Conservation (phyloP, 163 green algal genomes). For the Scenedesmus sp. region DNA sequence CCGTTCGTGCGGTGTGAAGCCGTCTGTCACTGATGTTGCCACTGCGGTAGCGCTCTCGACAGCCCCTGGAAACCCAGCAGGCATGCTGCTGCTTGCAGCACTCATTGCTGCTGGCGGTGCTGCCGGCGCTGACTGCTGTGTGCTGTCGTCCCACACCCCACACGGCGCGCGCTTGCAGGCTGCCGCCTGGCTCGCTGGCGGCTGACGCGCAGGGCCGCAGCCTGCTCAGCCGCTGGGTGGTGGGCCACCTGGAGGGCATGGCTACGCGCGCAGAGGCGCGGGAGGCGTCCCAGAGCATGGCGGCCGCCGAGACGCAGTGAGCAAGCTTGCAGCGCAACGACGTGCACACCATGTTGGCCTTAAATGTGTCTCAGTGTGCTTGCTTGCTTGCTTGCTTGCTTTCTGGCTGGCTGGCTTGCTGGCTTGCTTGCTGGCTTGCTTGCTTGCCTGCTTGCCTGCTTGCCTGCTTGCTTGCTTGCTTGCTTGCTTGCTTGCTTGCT, state of each 20-base stretch:
- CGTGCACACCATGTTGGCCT: neutral
- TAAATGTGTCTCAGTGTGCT: neutral
- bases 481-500: too few relatives aligned
- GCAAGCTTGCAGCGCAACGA: neutral
- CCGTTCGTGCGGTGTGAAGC: too few relatives aligned
- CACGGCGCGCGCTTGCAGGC: neutral
- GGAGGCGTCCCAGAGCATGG: neutral
- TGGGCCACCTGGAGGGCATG: slow-evolving; percentile 59
- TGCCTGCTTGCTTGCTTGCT: too few relatives aligned
- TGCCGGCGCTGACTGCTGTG: neutral
- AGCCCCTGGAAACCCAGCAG: too few relatives aligned
- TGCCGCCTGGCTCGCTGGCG: slow-evolving; percentile 20
- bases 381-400: neutral
- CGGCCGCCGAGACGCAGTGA: neutral
- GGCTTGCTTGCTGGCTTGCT: too few relatives aligned
- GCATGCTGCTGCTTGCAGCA: neutral
- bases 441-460: too few relatives aligned
- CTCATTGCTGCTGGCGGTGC: neutral
- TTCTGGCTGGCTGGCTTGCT: too few relatives aligned
- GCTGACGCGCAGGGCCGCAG: slow-evolving; percentile 46
- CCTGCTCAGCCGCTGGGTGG: slow-evolving; percentile 61
- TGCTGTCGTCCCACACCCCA: too few relatives aligned
- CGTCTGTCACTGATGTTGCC: too few relatives aligned
- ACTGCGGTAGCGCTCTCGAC: too few relatives aligned
- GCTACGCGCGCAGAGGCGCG: slow-evolving; percentile 28